phyloP scores from a whole-genome alignment of 371 early-diverging fungal genomes.

The Actinomortierella wolfii region DNA sequence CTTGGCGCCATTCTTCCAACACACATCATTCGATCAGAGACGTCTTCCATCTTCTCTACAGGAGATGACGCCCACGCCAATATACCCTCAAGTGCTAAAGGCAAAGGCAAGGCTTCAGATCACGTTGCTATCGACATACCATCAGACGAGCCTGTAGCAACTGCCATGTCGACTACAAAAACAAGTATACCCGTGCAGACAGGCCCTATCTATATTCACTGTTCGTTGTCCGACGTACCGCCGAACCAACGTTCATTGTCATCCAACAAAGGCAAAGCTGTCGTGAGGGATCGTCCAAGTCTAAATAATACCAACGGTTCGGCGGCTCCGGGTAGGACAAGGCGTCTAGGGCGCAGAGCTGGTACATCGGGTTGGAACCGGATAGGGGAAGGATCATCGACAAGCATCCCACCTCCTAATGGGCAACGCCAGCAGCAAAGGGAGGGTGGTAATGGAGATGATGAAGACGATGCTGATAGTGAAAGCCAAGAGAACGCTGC shows the following conservation, averaged over 20 bases:
- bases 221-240: slow-evolving; percentile 33
- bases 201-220: slow-evolving; percentile 44
- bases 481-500: slow-evolving; percentile 4
- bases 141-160: background rate
- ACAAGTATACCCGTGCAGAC: slow-evolving; percentile 41
- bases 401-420: slow-evolving; percentile 8
- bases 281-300: slow-evolving; percentile 5
- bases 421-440: slow-evolving; percentile 1
- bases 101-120: background rate
- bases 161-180: slow-evolving; percentile 4
- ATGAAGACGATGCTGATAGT: background rate
- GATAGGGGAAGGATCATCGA: slow-evolving; percentile 10
- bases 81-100: background rate
- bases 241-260: slow-evolving; percentile 19
- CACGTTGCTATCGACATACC: slow-evolving; percentile 18
- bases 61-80: background rate
- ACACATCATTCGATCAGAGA: slow-evolving; percentile 7
- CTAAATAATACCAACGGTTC: background rate
- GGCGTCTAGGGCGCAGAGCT: background rate
- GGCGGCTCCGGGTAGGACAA: background rate
- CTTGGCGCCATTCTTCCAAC: slow-evolving; percentile 32
- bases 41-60: background rate
- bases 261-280: slow-evolving; percentile 35
- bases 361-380: slow-evolving; percentile 5
- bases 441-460: background rate